A percentile compares a stretch with the other conserved stretches of the same genome.
phyloP scores from a whole-genome alignment of 2,329 filamentous ascomycete genomes.

The Penicillium digitatum region DNA sequence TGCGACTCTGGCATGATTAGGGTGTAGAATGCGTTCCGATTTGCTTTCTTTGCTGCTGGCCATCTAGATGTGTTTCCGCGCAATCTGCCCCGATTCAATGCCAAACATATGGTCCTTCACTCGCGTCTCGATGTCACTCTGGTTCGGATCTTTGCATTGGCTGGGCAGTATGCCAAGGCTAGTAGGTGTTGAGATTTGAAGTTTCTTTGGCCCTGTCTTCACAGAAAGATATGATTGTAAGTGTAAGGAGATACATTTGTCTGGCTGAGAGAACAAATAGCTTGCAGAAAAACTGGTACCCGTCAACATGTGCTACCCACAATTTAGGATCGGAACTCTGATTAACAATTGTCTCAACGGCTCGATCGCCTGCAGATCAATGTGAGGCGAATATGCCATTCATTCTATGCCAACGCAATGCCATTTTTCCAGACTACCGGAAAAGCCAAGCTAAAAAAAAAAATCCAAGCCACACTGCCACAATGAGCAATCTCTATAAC shows the following conservation, averaged over 20 bases:
- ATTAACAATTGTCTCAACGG: background rate
- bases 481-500: background rate
- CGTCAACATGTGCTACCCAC: background rate
- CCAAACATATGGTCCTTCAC: background rate
- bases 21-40: background rate
- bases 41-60: background rate
- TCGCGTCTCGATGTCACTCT: background rate
- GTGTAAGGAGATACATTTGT: background rate
- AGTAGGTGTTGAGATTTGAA: background rate
- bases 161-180: background rate
- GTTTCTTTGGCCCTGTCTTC: background rate
- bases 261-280: background rate
- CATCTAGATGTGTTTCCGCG: background rate
- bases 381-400: background rate
- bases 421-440: background rate
- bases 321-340: background rate
- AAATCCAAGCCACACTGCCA: background rate
- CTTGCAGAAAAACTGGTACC: background rate
- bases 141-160: background rate
- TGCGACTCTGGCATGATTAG: background rate
- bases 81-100: too few relatives aligned
- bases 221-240: too few relatives aligned
- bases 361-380: slow-evolving; percentile 1
- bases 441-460: background rate
- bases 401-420: background rate